Conservation (phyloP, 2,329 filamentous ascomycete species). For the Xylaria digitata region DNA sequence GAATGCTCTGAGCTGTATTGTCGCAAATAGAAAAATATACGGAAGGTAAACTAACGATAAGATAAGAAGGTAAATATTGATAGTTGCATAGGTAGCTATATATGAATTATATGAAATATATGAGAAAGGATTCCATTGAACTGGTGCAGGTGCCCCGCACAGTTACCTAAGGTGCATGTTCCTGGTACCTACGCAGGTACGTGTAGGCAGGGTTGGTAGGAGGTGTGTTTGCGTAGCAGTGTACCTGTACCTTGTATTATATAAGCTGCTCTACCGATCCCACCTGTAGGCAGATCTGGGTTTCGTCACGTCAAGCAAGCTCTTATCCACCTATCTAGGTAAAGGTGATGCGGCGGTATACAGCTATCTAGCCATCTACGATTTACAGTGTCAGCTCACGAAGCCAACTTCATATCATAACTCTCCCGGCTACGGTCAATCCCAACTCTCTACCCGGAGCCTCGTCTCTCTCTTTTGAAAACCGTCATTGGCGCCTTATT, state of each 20-base stretch:
- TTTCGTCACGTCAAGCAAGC: conserved; percentile 38
- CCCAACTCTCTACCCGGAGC: neutral
- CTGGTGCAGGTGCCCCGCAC: conserved; percentile 5
- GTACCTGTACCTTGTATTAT: neutral
- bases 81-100: neutral
- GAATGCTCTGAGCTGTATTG: neutral
- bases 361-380: conserved; percentile 10
- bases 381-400: neutral
- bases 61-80: conserved; percentile 14
- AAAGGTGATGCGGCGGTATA: neutral
- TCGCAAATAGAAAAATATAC: conserved; percentile 28
- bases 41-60: conserved; percentile 19
- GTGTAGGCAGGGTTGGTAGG: neutral
- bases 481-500: neutral
- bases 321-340: conserved; percentile 7
- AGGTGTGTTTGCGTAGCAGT: neutral
- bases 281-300: conserved; percentile 37
- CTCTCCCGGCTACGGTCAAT: neutral
- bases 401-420: conserved; percentile 3
- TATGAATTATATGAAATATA: too few relatives aligned
- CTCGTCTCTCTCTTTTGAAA: neutral
- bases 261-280: conserved; percentile 17
- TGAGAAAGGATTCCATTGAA: neutral
- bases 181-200: neutral
- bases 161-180: neutral